Conservation (phyloP, 257 asterid genomes). For the Cruciata laevipes region DNA sequence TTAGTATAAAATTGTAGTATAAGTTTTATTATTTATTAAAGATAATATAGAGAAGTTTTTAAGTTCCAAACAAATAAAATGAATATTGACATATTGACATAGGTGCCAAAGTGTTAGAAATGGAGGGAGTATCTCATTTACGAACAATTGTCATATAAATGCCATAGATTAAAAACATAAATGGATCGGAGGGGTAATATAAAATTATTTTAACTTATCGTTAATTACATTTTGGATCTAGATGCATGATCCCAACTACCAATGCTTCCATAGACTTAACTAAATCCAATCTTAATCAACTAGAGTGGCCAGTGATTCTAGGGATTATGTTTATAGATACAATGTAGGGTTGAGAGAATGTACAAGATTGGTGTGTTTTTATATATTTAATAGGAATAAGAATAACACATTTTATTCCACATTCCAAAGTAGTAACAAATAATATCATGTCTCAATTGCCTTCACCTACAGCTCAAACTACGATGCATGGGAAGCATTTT, state of each 20-base stretch:
- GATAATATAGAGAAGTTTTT: no score
- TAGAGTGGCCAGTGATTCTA: not conserved
- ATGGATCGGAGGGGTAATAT: no score
- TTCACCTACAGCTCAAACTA: constrained; percentile 11
- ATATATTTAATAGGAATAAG: not conserved
- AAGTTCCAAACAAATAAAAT: no score
- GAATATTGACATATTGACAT: no score
- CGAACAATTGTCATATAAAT: no score
- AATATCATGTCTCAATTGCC: not conserved
- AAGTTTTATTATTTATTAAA: no score
- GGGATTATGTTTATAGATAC: not conserved
- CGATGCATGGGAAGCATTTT: not conserved
- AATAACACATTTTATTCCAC: no score
- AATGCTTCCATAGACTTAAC: not conserved
- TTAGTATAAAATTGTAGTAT: no score
- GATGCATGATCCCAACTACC: not conserved
- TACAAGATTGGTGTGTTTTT: not conserved
- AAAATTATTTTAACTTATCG: not conserved
- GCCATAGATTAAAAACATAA: no score
- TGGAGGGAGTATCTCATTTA: no score
- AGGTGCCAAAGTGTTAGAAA: no score
- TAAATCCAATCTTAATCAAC: not conserved
- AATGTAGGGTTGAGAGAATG: not conserved
- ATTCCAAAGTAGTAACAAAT: not conserved
- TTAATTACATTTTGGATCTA: not conserved